Conservation (phyloP, 306 rosid genomes). For the Trifolium pratense region DNA sequence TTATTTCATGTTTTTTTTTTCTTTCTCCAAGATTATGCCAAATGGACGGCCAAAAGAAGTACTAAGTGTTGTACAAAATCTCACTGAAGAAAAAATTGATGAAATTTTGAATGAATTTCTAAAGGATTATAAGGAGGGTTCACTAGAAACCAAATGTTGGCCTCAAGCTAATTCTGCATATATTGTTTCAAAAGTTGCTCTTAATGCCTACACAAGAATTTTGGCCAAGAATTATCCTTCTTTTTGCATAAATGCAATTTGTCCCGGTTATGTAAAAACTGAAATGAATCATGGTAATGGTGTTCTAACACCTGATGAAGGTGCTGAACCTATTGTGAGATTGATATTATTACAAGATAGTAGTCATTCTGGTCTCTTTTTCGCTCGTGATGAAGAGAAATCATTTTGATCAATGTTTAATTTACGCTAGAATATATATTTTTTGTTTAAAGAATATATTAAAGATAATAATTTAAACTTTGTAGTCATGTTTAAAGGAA, state of each 20-base stretch:
- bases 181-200: constrained; percentile 45
- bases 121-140: constrained; percentile 45
- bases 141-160: constrained; percentile 45
- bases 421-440: background rate
- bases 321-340: constrained; percentile 23
- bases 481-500: too few relatives aligned
- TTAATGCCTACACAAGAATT: constrained; percentile 50
- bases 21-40: background rate
- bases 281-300: constrained; percentile 48
- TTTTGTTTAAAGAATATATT: too few relatives aligned
- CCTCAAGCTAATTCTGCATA: constrained; percentile 26
- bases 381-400: background rate
- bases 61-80: constrained; percentile 39
- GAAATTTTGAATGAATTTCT: constrained; percentile 41
- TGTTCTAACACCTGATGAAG: constrained; percentile 35
- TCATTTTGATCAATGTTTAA: background rate
- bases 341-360: too few relatives aligned
- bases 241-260: constrained; percentile 43
- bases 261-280: constrained; percentile 54
- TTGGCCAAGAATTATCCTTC: constrained; percentile 47
- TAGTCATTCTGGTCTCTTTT: background rate
- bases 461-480: too few relatives aligned
- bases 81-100: constrained; percentile 44
- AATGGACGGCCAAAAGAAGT: constrained; percentile 49
- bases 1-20: too few relatives aligned